A percentile compares a stretch with the other conserved stretches of the same genome.
These are phyloP conservation scores for Puccinia coronata DNA, from an alignment of 1,284 basidiomycete genomes.

Conservation along the genomic window DNA sequence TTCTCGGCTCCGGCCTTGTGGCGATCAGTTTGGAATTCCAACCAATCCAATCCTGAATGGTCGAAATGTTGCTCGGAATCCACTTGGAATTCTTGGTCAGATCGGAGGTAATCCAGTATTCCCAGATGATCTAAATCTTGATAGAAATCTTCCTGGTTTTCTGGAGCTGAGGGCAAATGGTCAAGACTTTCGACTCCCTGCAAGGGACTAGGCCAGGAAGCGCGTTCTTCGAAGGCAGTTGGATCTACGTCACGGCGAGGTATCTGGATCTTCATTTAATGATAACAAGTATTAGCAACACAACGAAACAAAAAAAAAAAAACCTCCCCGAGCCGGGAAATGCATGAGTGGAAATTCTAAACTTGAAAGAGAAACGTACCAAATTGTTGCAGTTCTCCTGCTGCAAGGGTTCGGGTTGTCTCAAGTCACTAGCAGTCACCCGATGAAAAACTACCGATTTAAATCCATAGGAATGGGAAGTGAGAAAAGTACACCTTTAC, in stretches of 20 bases:
- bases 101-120: constrained; percentile 18
- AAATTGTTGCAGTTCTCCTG: neutral
- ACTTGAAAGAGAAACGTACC: neutral
- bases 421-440: neutral
- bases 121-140: constrained; percentile 13
- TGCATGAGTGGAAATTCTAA: neutral
- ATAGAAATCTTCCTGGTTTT: neutral
- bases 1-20: neutral
- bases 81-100: neutral
- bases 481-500: too few species aligned
- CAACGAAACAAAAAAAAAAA: neutral
- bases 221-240: neutral
- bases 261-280: neutral
- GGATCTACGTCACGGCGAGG: neutral
- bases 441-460: neutral
- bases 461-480: neutral
- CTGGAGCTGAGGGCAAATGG: neutral
- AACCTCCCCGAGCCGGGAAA: neutral
- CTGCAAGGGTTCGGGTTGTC: neutral
- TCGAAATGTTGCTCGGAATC: neutral
- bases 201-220: neutral
- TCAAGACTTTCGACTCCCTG: neutral
- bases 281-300: neutral
- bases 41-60: constrained; percentile 3
- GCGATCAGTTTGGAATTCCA: neutral